These are phyloP conservation scores for Pseudophaeomoniella oleicola DNA, from an alignment of 2,329 filamentous ascomycete genomes.

Conservation along the genomic window DNA sequence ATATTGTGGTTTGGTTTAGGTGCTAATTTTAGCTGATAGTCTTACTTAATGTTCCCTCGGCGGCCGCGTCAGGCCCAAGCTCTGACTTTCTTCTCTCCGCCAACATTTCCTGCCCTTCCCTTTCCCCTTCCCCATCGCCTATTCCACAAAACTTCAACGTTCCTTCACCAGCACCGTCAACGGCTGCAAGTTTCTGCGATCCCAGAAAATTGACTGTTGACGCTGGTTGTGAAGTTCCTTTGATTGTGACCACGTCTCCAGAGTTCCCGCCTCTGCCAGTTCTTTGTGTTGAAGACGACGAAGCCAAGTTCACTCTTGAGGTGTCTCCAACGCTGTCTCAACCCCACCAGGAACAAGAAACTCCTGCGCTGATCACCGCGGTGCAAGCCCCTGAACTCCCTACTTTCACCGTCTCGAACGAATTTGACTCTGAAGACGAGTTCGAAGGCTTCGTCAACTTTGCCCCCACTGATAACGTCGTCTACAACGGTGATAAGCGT, in stretches of 20 bases:
- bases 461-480: constrained; percentile 39
- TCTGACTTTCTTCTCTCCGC: constrained; percentile 58
- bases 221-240: constrained; percentile 26
- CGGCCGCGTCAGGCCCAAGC: constrained; percentile 45
- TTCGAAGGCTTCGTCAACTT: constrained; percentile 65
- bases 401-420: constrained; percentile 71
- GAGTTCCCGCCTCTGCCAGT: constrained; percentile 54
- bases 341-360: constrained; percentile 25
- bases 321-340: constrained; percentile 27
- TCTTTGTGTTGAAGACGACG: constrained; percentile 50
- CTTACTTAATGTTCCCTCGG: constrained; percentile 52
- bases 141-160: constrained; percentile 33
- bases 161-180: constrained; percentile 1
- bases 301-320: constrained; percentile 36
- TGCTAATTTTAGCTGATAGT: too few relatives aligned
- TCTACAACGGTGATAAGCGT: constrained; percentile 52
- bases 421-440: constrained; percentile 83
- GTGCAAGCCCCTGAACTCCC: constrained; percentile 43
- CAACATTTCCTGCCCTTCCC: constrained; percentile 57
- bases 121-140: constrained; percentile 75
- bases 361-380: constrained; percentile 10
- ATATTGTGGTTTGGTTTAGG: constrained; percentile 23
- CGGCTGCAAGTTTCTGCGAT: constrained; percentile 65
- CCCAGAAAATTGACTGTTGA: constrained; percentile 74
- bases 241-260: constrained; percentile 26